Evolutionary conservation across 352 stramenopile genomes (phyloP).

Genomic region (Phytophthora pluvialis): DNA sequence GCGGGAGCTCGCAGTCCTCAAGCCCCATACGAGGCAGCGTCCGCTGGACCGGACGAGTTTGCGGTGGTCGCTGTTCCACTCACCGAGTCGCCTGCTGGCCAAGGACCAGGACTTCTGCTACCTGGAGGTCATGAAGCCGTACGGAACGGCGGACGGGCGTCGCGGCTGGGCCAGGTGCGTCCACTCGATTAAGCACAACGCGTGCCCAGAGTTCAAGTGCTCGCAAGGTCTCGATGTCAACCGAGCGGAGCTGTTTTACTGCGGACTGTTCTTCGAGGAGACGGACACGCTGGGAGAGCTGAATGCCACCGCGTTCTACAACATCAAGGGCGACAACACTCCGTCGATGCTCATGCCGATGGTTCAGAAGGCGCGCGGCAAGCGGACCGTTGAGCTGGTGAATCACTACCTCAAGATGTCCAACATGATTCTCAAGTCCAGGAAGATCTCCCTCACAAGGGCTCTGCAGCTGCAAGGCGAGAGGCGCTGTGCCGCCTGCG

Average conservation of each 20-base stretch:
- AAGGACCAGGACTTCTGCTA: conserved; percentile 82
- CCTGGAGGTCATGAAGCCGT: conserved; percentile 76
- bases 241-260: conserved; percentile 65
- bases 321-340: conserved; percentile 48
- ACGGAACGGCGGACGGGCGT: conserved; percentile 53
- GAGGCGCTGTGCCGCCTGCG: conserved; percentile 65
- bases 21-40: conserved; percentile 35
- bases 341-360: conserved; percentile 52
- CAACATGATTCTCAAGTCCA: conserved; percentile 44
- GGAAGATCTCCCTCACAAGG: conserved; percentile 39
- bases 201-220: conserved; percentile 60
- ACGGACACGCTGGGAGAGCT: conserved; percentile 55
- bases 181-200: conserved; percentile 72
- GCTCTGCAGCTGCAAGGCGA: conserved; percentile 62
- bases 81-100: conserved; percentile 56
- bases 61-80: conserved; percentile 75
- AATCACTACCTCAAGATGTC: conserved; percentile 79
- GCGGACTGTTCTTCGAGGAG: conserved; percentile 75
- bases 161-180: conserved; percentile 74
- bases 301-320: conserved; percentile 70
- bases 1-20: conserved; percentile 56
- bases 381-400: conserved; percentile 64
- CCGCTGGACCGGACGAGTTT: conserved; percentile 67
- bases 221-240: conserved; percentile 44
- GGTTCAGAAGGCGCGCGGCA: conserved; percentile 63